A percentile compares a stretch with the other conserved stretches of the same genome.
Evolutionary conservation across 257 asterid species (phyloP).

Genomic region (Petunia secreta): DNA sequence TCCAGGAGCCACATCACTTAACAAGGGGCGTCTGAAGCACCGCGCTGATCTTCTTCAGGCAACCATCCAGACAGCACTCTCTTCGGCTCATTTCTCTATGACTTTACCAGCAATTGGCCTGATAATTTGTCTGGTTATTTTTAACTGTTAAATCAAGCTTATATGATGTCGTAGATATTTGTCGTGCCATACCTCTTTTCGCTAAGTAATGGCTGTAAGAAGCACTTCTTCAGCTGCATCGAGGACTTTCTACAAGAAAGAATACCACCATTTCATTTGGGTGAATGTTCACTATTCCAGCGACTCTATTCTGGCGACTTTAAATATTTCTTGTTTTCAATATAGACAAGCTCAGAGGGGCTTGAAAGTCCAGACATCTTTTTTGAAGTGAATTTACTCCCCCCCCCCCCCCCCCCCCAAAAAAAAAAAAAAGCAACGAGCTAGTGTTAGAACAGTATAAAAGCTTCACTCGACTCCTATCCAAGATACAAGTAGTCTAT

Average conservation of each 20-base stretch:
- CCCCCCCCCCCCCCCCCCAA: too few relatives aligned
- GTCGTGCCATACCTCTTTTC: not conserved
- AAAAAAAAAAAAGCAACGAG: not conserved
- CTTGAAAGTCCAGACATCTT: not conserved
- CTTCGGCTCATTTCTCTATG: not conserved
- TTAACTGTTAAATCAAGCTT: not conserved
- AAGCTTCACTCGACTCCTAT: conserved; percentile 2
- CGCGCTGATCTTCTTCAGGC: not conserved
- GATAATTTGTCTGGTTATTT: not conserved
- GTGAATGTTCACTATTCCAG: not conserved
- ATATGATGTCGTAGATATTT: not conserved
- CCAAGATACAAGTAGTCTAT: conserved; percentile 18
- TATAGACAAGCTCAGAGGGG: not conserved
- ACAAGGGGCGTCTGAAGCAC: not conserved
- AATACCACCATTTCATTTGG: not conserved
- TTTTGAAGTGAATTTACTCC: conserved; percentile 1
- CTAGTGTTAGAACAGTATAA: not conserved
- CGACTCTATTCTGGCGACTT: not conserved
- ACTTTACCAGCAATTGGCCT: not conserved
- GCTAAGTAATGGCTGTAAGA: not conserved
- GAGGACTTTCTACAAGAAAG: not conserved
- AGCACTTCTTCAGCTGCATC: not conserved
- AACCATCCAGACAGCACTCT: not conserved
- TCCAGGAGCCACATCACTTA: not conserved
- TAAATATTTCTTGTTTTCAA: too few relatives aligned